Evolutionary conservation across 2,329 filamentous ascomycete species (phyloP).

Genomic region (Cladosporium sp.): DNA sequence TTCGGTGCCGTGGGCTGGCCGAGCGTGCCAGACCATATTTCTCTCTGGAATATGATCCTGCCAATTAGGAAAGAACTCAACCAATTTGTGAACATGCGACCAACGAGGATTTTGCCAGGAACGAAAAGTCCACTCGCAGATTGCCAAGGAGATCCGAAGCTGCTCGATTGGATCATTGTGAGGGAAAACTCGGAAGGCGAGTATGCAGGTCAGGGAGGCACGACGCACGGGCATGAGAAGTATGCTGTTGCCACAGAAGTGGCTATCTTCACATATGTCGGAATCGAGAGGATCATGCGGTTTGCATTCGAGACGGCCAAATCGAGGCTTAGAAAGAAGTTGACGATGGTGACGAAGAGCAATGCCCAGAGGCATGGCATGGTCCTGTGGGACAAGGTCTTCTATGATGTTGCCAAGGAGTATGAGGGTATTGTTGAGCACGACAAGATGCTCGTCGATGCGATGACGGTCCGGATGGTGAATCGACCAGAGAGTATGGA

Average conservation of each 20-base stretch:
- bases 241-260: conserved; percentile 44
- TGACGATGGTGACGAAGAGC: conserved; percentile 49
- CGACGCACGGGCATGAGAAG: conserved; percentile 37
- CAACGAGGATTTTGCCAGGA: conserved; percentile 41
- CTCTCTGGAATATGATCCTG: conserved; percentile 63
- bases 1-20: conserved; percentile 59
- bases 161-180: conserved; percentile 47
- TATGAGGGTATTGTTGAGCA: conserved; percentile 41
- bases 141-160: conserved; percentile 28
- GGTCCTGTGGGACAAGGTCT: conserved; percentile 47
- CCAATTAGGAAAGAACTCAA: conserved; percentile 65
- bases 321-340: conserved; percentile 39
- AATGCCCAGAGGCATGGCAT: conserved; percentile 48
- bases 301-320: conserved; percentile 47
- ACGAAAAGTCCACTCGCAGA: conserved; percentile 38
- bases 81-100: conserved; percentile 66
- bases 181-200: conserved; percentile 48
- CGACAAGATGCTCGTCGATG: conserved; percentile 50
- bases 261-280: conserved; percentile 44
- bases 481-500: conserved; percentile 43
- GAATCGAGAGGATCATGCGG: conserved; percentile 45
- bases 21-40: conserved; percentile 64
- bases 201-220: conserved; percentile 45
- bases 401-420: conserved; percentile 43
- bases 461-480: conserved; percentile 48